A percentile compares a stretch with the other conserved stretches of the same genome.
Evolutionary conservation across 768 basidiomycete genomes (phyloP).

Genomic region (Hysterangium stoloniferum): DNA sequence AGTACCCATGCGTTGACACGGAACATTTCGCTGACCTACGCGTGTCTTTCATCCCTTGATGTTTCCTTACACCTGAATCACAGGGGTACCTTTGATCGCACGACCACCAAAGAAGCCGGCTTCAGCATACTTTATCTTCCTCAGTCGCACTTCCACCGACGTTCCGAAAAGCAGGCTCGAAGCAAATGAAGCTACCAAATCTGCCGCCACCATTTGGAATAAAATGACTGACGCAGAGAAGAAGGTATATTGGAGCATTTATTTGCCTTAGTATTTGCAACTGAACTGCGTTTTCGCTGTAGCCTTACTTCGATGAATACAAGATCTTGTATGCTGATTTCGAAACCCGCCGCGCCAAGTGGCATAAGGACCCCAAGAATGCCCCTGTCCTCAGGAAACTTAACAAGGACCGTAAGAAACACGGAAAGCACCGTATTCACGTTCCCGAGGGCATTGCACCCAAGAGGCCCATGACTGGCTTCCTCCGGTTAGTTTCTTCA

Average conservation of each 20-base stretch:
- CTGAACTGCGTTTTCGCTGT: background rate
- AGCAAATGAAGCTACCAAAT: background rate
- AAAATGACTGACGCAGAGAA: conserved; percentile 5
- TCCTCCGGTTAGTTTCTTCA: background rate
- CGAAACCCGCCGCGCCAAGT: background rate
- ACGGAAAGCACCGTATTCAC: conserved; percentile 7
- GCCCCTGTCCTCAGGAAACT: background rate
- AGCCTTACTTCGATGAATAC: background rate
- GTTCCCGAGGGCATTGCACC: background rate
- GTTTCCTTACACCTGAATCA: background rate
- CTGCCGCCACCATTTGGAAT: background rate
- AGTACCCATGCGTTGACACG: background rate
- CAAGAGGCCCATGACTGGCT: conserved; percentile 4
- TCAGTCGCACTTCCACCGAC: background rate
- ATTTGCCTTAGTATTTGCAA: background rate
- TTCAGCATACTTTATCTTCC: conserved; percentile 1
- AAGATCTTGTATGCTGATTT: background rate
- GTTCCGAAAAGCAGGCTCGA: background rate
- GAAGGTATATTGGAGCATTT: background rate
- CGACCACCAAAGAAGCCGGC: conserved; percentile 3
- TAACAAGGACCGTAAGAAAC: conserved; percentile 11
- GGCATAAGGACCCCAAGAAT: conserved; percentile 9
- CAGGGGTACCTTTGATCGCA: background rate
- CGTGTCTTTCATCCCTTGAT: background rate
- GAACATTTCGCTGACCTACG: background rate